Conservation (phyloP, 1,284 basidiomycete genomes). For the Meripilus lineatus region DNA sequence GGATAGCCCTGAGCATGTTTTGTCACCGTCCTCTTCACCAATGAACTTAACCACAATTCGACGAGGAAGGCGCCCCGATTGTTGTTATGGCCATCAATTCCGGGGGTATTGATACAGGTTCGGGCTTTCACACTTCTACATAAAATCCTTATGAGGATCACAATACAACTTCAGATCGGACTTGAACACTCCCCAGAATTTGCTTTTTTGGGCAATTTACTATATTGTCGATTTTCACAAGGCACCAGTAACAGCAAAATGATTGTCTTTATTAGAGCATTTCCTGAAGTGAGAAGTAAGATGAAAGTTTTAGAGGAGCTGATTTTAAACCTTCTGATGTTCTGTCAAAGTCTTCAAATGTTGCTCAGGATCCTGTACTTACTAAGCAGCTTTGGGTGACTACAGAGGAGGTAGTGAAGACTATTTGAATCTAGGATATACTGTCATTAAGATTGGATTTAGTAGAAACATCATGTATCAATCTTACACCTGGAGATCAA, state of each 20-base stretch:
- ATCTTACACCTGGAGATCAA: too few species aligned
- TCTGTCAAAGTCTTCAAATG: slow-evolving; percentile 20
- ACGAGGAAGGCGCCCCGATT: slow-evolving; percentile 25
- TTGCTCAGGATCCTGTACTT: slow-evolving; percentile 29
- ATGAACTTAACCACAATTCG: slow-evolving; percentile 25
- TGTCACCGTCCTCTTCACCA: slow-evolving; percentile 26
- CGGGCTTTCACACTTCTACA: not conserved
- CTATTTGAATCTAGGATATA: too few species aligned
- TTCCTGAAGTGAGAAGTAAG: slow-evolving; percentile 26
- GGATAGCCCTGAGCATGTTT: slow-evolving; percentile 32
- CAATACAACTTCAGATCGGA: not conserved
- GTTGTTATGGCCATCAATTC: slow-evolving; percentile 32
- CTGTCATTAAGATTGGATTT: too few species aligned
- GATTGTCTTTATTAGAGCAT: slow-evolving; percentile 39
- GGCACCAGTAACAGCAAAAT: slow-evolving; percentile 28
- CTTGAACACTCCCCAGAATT: too few species aligned
- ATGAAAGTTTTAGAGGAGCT: slow-evolving; percentile 36
- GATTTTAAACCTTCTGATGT: slow-evolving; percentile 35
- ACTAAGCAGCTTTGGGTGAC: slow-evolving; percentile 37
- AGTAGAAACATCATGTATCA: too few species aligned
- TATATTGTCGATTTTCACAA: not conserved
- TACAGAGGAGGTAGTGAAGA: slow-evolving; percentile 26
- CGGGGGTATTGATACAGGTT: slow-evolving; percentile 37
- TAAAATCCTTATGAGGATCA: not conserved
- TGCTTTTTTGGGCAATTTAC: not conserved